A percentile compares a stretch with the other conserved stretches of the same genome.
Evolutionary conservation across 306 rosid species (phyloP).

Genomic region (Albizia julibrissin): DNA sequence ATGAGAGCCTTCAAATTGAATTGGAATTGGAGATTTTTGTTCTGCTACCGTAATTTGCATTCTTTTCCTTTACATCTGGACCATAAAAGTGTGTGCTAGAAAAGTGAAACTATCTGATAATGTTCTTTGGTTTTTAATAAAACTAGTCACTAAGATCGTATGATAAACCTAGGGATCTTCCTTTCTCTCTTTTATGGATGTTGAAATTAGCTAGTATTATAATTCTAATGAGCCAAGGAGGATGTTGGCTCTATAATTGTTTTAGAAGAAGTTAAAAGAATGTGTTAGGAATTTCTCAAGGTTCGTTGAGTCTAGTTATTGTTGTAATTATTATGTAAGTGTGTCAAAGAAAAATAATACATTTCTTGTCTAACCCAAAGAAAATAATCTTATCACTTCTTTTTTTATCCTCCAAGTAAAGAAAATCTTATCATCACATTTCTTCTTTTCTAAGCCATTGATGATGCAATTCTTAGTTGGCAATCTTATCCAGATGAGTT

Average conservation of each 20-base stretch:
- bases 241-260: background rate
- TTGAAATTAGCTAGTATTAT: background rate
- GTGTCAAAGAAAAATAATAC: no score
- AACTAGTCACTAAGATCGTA: background rate
- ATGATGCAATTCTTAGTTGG: no score
- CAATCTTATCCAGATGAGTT: no score
- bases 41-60: background rate
- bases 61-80: background rate
- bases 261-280: background rate
- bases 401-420: no score
- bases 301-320: background rate
- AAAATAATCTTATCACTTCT: no score
- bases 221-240: background rate
- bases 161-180: background rate
- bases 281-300: background rate
- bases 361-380: no score
- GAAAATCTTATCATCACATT: no score
- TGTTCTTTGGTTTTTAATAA: background rate
- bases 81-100: background rate
- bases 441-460: no score
- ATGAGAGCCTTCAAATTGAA: background rate
- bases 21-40: background rate
- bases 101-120: background rate
- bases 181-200: background rate
- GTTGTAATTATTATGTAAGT: no score